Base-by-base conservation (phyloP, 768 basidiomycete species). In the Lentinula sp. region DNA sequence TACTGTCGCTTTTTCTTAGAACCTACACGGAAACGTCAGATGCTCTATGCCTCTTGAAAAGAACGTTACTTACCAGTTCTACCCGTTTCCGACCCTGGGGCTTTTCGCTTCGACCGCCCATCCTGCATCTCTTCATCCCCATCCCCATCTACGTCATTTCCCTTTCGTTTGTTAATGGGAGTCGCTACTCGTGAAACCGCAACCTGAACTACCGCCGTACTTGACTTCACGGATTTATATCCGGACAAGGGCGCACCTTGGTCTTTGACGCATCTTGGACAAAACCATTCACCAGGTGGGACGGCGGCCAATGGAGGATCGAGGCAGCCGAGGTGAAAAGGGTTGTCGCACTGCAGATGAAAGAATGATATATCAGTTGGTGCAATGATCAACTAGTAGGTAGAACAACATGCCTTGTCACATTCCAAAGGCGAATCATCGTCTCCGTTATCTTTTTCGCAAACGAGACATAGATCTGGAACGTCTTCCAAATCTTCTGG, bases 281-380 rank as follows among this genome's bases (percentile, higher is more conserved):
- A 96, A 79, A 93, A 93, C 93, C 94, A 95, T 74, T 95, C 91
- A 41, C 91, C 95, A 37, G 90, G 88, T 0, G 95, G 95, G 16
- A 95, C 77, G 4, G 79, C 84, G 15, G 75, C 71, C 50, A 98
- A 74, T 2, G 94, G 92, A 16, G 94, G 93, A 46, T 78, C 75
- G 49, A 95, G 82, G 71, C 95, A 98, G 12, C 78, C 79, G 13
- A 91, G 77, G 71, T 98, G 95, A 71, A 89, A 96, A 1, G 93
- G 91, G 46, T 82, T 79, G 69, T 98, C 95, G 69, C 95, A 98
- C 91, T 96, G 50, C 18, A 57, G 28, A 13, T 15, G 9, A 57
- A 18, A 59, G 23, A 52, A 4, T 20, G 51, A 28, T 50, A 55
- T 39, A 39, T 51, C 3, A 32, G 55, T 36, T 32, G 61, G 51